Percentiles rank a stretch among this genome's conserved stretches.
Evolutionary conservation across 352 stramenopile species (phyloP).

Genomic region (Pythium volutum): DNA sequence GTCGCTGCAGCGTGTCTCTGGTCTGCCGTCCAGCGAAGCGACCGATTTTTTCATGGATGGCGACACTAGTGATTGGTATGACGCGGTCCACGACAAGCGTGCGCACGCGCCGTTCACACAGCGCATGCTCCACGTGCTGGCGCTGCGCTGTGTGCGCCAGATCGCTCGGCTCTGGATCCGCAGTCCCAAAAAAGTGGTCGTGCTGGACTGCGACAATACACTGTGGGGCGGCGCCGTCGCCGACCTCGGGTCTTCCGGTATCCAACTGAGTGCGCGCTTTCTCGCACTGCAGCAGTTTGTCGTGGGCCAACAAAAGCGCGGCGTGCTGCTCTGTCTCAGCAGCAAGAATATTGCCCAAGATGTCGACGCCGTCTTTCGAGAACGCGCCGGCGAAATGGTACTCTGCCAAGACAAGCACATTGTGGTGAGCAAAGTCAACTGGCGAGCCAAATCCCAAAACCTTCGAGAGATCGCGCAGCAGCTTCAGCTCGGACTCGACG

Average conservation of each 20-base stretch:
- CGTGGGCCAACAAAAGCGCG: conserved; percentile 37
- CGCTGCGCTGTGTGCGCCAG: conserved; percentile 42
- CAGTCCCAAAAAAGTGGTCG: conserved; percentile 59
- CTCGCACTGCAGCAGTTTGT: conserved; percentile 60
- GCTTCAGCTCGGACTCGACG: conserved; percentile 53
- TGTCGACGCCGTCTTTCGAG: conserved; percentile 43
- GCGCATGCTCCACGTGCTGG: conserved; percentile 52
- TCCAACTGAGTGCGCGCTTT: conserved; percentile 43
- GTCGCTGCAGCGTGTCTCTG: conserved; percentile 25
- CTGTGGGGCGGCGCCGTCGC: conserved; percentile 65
- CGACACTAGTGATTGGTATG: conserved; percentile 41
- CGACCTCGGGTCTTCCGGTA: conserved; percentile 38
- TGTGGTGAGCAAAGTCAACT: conserved; percentile 48
- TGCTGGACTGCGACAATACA: conserved; percentile 79
- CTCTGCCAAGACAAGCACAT: conserved; percentile 54
- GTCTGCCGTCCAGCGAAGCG: conserved; percentile 26
- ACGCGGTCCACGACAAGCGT: conserved; percentile 43
- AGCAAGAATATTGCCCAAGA: conserved; percentile 70
- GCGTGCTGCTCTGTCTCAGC: conserved; percentile 58
- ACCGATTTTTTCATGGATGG: conserved; percentile 27
- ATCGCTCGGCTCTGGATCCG: conserved; percentile 41
- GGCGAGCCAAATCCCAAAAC: conserved; percentile 58
- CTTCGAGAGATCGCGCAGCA: conserved; percentile 49
- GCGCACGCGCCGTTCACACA: conserved; percentile 68
- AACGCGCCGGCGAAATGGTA: conserved; percentile 43